A percentile compares a stretch with the other conserved stretches of the same genome.
Evolutionary conservation across 2,329 filamentous ascomycete genomes (phyloP).

Genomic region (Venturiaceae sp.): DNA sequence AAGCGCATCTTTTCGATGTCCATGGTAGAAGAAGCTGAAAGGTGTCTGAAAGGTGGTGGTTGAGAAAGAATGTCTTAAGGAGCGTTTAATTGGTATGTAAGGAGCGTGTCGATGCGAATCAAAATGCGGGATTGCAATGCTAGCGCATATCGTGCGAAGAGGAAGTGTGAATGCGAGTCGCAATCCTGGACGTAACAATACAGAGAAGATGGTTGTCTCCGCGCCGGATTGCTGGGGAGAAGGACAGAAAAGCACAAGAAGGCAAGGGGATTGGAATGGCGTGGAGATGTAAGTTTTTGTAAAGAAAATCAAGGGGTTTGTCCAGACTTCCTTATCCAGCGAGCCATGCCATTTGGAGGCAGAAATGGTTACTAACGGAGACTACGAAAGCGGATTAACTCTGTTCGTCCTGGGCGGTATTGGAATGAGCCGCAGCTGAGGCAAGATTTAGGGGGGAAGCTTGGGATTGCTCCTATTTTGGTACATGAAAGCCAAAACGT

Average conservation of each 20-base stretch:
- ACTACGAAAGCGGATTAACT: neutral
- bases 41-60: too few species aligned
- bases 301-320: neutral
- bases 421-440: neutral
- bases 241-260: neutral
- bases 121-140: neutral
- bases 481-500: neutral
- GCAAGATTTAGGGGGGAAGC: neutral
- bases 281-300: neutral
- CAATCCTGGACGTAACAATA: neutral
- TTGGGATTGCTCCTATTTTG: neutral
- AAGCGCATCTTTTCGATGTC: constrained; percentile 8
- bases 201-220: neutral
- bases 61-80: too few species aligned
- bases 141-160: neutral
- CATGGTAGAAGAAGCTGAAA: neutral
- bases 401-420: neutral
- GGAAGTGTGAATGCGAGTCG: neutral
- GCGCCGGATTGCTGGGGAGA: neutral
- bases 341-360: neutral
- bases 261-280: neutral
- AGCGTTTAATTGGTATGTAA: neutral
- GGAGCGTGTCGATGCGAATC: too few species aligned
- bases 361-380: neutral
- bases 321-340: neutral